phyloP scores from a whole-genome alignment of 2,329 filamentous ascomycete species.

The Talaromyces sp. region DNA sequence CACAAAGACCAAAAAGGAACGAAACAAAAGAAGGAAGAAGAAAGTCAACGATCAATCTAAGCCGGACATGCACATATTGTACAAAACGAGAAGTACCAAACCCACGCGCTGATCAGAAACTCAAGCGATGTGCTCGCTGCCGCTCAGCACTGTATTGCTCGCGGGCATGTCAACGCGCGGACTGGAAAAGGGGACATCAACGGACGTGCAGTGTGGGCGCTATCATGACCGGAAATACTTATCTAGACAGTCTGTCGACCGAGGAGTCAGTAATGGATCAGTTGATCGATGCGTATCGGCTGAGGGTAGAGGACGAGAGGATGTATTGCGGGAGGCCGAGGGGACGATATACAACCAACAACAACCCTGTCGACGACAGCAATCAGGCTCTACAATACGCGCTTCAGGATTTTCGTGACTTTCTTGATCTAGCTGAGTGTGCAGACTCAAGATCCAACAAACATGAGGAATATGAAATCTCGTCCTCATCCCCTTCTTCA shows the following conservation, averaged over 20 bases:
- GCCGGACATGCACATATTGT: conserved; percentile 16
- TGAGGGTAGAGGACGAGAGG: conserved; percentile 27
- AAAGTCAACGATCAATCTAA: not conserved
- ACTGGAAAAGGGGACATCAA: conserved; percentile 27
- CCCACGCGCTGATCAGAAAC: conserved; percentile 10
- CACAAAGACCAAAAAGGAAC: not conserved
- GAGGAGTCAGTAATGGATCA: conserved; percentile 24
- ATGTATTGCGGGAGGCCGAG: conserved; percentile 20
- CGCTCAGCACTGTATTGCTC: conserved; percentile 48
- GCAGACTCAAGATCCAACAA: conserved; percentile 28
- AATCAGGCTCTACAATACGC: conserved; percentile 8
- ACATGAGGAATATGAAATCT: conserved; percentile 23
- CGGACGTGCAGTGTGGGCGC: conserved; percentile 25
- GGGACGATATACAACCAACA: conserved; percentile 22
- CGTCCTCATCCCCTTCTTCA: not conserved
- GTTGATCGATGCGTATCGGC: conserved; percentile 29
- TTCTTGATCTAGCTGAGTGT: conserved; percentile 28
- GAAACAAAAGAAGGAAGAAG: not conserved
- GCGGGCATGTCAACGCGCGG: conserved; percentile 32
- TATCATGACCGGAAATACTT: conserved; percentile 19
- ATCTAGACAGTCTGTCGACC: conserved; percentile 23
- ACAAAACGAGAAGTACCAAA: conserved; percentile 16
- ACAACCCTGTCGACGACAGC: conserved; percentile 4
- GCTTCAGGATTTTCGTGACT: conserved; percentile 27
- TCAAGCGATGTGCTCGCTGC: conserved; percentile 46